Evolutionary conservation across 441 rosid genomes (phyloP).

Genomic region (Raphanus hybrid): DNA sequence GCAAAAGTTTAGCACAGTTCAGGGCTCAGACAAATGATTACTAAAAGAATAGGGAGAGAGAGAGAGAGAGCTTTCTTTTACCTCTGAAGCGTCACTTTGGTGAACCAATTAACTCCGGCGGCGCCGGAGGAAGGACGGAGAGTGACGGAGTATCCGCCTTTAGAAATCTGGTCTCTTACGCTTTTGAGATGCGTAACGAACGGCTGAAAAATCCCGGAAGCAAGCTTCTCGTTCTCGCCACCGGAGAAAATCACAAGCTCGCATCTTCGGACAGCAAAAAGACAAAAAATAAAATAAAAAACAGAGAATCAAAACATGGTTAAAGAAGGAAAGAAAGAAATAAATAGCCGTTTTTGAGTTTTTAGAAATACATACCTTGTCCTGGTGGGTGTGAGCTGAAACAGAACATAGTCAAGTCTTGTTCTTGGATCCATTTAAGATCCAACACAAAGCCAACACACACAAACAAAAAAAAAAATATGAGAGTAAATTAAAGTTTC

Average conservation of each 20-base stretch:
- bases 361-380: slow-evolving; percentile 62
- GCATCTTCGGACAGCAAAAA: slow-evolving; percentile 56
- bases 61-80: slow-evolving; percentile 11
- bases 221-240: slow-evolving; percentile 75
- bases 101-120: slow-evolving; percentile 65
- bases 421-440: slow-evolving; percentile 78
- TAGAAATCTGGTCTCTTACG: slow-evolving; percentile 84
- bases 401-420: slow-evolving; percentile 81
- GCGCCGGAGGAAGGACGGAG: slow-evolving; percentile 57
- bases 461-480: neutral
- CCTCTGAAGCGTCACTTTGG: slow-evolving; percentile 90
- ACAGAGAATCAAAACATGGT: slow-evolving; percentile 5
- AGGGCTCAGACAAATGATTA: neutral
- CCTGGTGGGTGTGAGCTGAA: slow-evolving; percentile 96
- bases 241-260: slow-evolving; percentile 83
- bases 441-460: slow-evolving; percentile 7
- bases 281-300: neutral
- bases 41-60: neutral
- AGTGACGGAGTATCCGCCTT: slow-evolving; percentile 85
- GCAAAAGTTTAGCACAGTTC: neutral
- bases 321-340: neutral
- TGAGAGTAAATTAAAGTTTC: slow-evolving; percentile 10
- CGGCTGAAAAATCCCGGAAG: slow-evolving; percentile 81
- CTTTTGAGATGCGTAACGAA: slow-evolving; percentile 78
- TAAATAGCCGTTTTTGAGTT: neutral